Base-by-base conservation (phyloP, 179 eudicot genomes). In the Corrigiola litoralis region DNA sequence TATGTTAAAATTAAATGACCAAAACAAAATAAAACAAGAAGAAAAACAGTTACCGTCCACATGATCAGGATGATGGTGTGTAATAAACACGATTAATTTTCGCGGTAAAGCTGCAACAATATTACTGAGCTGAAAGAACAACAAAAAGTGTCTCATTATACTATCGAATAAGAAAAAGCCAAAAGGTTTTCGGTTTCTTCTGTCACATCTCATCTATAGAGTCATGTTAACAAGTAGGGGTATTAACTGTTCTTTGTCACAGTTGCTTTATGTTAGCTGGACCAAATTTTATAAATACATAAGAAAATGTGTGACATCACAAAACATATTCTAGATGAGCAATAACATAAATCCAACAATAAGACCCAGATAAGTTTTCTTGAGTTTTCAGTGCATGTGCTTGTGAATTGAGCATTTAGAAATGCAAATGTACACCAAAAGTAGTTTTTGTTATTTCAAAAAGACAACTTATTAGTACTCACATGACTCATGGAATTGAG, bases 41-140 rank as follows among this genome's bases (percentile, higher is more conserved):
- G 27, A 4, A 46, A 5, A 25, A 12, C 14, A 17, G 25, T 84
- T 80, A 94, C 99, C 99, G 70, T 90, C 99, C 37, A 90, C 89
- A 33, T 94, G 99, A 80, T 94, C 99, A 59, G 53, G 63, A 73
- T 94, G 99, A 58, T 94, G 99, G 81, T 94, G 99, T 13, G 99
- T 94, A 45, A 90, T 87, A 59, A 90, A 88, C 61, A 94, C 96
- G 14, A 90, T 62, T 74, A 94, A 82, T 81, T 88, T 94, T 77
- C 80, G 75, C 12, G 99, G 97, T 69, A 94, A 80, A 59, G 94
- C 82, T 70, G 85, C 76, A 82, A 90, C 57, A 62, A 94, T 77
- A 68, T 82, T 81, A 61, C 71, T 71, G 32, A 94, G 89, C 99
- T 94, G 88, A 75, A 66, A 57, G 62, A 66, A 69, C 53, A 70